Evolutionary conservation across 805 yeast species (phyloP).

Genomic region (Candida ortonii): DNA sequence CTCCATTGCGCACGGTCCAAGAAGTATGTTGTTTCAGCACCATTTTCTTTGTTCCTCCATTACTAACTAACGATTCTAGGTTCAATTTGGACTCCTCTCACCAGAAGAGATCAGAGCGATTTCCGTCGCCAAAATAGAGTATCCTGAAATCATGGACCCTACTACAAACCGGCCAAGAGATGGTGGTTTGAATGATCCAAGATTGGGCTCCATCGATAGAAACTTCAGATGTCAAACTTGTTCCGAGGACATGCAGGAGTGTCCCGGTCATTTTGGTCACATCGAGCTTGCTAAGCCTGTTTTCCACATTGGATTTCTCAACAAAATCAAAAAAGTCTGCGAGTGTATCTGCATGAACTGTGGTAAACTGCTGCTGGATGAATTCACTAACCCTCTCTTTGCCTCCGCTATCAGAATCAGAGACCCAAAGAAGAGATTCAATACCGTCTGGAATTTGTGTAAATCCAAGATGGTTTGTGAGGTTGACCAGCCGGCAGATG

Average conservation of each 20-base stretch:
- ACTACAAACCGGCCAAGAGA: constrained; percentile 91
- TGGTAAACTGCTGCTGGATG: constrained; percentile 90
- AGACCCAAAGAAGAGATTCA: constrained; percentile 94
- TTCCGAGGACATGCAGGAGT: constrained; percentile 98
- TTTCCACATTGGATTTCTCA: constrained; percentile 92
- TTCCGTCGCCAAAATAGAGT: constrained; percentile 95
- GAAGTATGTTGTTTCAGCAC: constrained; percentile 56
- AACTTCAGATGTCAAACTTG: constrained; percentile 98
- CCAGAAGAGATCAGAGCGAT: constrained; percentile 98
- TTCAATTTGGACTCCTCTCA: constrained; percentile 95
- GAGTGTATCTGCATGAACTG: constrained; percentile 99
- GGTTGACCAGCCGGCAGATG: constrained; percentile 75
- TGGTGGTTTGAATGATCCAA: constrained; percentile 96
- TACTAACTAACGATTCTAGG: constrained; percentile 36
- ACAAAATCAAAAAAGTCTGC: constrained; percentile 90
- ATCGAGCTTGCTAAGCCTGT: constrained; percentile 98
- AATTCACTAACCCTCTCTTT: constrained; percentile 66
- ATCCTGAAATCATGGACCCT: constrained; percentile 99
- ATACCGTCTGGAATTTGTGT: constrained; percentile 93
- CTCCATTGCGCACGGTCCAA: constrained; percentile 94
- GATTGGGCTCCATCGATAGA: constrained; percentile 95
- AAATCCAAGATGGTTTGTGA: constrained; percentile 95
- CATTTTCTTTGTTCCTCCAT: constrained; percentile 4
- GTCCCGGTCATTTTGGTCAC: constrained; percentile 99
- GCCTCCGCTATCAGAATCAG: constrained; percentile 84